Conservation (phyloP, 106 monocot genomes). For the Platanthera zijinensis region DNA sequence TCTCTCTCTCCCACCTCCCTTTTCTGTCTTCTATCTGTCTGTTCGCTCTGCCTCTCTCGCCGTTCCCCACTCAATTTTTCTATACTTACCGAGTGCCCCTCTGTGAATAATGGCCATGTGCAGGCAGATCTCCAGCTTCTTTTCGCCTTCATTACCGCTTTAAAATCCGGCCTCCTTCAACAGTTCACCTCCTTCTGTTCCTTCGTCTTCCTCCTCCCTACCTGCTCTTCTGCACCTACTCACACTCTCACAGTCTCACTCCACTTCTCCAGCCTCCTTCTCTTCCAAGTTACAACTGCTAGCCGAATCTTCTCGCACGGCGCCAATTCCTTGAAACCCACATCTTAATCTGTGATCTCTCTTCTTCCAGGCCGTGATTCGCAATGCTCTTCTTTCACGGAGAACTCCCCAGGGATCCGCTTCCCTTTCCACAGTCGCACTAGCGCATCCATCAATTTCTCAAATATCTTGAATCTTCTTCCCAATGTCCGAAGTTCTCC, state of each 20-base stretch:
- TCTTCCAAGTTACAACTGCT: not conserved
- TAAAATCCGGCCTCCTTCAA: not conserved
- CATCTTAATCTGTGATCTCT: not conserved
- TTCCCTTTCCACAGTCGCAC: not conserved
- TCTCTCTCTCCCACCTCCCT: too few relatives aligned
- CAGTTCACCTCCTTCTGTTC: not conserved
- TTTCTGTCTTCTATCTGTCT: too few relatives aligned
- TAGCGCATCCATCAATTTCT: not conserved
- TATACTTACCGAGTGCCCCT: too few relatives aligned
- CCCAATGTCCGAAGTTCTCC: constrained; percentile 5
- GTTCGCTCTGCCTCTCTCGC: too few relatives aligned
- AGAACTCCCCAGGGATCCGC: not conserved
- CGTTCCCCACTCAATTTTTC: too few relatives aligned
- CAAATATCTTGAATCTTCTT: not conserved
- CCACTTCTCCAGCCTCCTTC: not conserved
- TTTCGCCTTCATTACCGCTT: too few relatives aligned
- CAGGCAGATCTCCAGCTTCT: too few relatives aligned
- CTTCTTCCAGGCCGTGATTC: not conserved
- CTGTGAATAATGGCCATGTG: too few relatives aligned
- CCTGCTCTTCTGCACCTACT: not conserved
- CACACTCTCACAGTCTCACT: not conserved
- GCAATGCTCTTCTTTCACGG: not conserved
- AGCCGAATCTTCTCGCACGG: not conserved
- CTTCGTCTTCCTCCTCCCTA: not conserved
- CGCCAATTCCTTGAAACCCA: not conserved